A percentile compares a stretch with the other conserved stretches of the same genome.
Evolutionary conservation across 495 filamentous ascomycete genomes (phyloP).

Genomic region (Chlorociboria aeruginascens): DNA sequence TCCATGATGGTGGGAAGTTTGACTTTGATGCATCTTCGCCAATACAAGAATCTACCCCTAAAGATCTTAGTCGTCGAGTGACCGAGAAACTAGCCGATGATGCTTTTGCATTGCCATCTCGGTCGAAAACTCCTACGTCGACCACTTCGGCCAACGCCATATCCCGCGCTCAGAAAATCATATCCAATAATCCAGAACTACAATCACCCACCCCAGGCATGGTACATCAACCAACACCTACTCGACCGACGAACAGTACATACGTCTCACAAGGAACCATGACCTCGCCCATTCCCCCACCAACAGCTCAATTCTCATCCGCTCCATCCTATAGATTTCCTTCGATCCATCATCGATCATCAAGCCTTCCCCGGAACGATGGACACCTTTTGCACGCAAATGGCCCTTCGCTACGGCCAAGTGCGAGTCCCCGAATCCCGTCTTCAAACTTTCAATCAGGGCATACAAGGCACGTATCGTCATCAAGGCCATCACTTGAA

Average conservation of each 20-base stretch:
- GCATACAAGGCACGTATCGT: constrained; percentile 40
- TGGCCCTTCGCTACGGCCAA: constrained; percentile 1
- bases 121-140: constrained; percentile 18
- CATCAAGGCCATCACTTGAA: constrained; percentile 74
- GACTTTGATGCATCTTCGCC: constrained; percentile 55
- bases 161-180: constrained; percentile 40
- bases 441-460: constrained; percentile 4
- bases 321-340: constrained; percentile 55
- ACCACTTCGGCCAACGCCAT: constrained; percentile 26
- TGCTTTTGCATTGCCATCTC: constrained; percentile 47
- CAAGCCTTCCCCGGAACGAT: constrained; percentile 37
- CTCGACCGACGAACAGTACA: constrained; percentile 25
- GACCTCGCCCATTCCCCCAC: constrained; percentile 50
- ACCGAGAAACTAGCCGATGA: constrained; percentile 82
- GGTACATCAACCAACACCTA: constrained; percentile 46
- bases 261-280: constrained; percentile 95
- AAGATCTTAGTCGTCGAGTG: constrained; percentile 60
- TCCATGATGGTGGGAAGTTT: constrained; percentile 82
- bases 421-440: constrained; percentile 4
- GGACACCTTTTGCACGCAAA: constrained; percentile 17
- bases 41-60: constrained; percentile 36
- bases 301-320: constrained; percentile 19
- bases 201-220: constrained; percentile 36
- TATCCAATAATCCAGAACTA: constrained; percentile 39
- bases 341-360: constrained; percentile 40